phyloP scores from a whole-genome alignment of 2,329 filamentous ascomycete species.

The Bretziella fagacearum region DNA sequence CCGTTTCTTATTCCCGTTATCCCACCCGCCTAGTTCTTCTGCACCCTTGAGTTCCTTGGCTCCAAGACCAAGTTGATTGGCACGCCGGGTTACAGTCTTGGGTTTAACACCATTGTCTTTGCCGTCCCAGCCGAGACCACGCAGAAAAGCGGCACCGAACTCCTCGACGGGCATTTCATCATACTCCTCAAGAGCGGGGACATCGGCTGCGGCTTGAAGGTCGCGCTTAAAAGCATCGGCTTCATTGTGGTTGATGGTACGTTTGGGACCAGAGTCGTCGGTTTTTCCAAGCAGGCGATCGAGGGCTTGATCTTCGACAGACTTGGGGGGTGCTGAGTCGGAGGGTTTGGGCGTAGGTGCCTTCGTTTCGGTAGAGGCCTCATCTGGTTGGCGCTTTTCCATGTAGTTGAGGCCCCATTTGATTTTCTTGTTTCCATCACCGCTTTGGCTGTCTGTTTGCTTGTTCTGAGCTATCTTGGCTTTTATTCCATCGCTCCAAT shows the following conservation, averaged over 20 bases:
- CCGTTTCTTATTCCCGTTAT: constrained; percentile 41
- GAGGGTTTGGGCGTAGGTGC: neutral
- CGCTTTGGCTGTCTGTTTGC: constrained; percentile 16
- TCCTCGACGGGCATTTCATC: constrained; percentile 81
- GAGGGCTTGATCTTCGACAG: constrained; percentile 39
- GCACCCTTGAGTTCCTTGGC: constrained; percentile 61
- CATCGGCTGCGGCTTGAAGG: constrained; percentile 53
- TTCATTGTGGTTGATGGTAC: constrained; percentile 42
- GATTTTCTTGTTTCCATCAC: constrained; percentile 34
- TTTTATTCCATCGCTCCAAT: constrained; percentile 14
- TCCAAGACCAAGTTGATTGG: constrained; percentile 73
- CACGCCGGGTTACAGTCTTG: constrained; percentile 53
- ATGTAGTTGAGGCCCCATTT: constrained; percentile 31
- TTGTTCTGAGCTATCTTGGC: constrained; percentile 2
- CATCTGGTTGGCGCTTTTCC: constrained; percentile 2
- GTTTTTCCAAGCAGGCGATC: constrained; percentile 46
- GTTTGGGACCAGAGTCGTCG: constrained; percentile 23
- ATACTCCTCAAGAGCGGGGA: constrained; percentile 68
- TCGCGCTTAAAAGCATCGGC: constrained; percentile 54
- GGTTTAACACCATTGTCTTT: constrained; percentile 34
- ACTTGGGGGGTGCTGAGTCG: constrained; percentile 7
- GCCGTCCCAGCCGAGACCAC: constrained; percentile 91
- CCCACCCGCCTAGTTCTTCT: constrained; percentile 66
- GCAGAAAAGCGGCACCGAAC: constrained; percentile 76
- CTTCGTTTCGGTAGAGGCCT: neutral